These are phyloP conservation scores for Vigna nakashimae DNA, from an alignment of 306 rosid species.

Conservation along the genomic window DNA sequence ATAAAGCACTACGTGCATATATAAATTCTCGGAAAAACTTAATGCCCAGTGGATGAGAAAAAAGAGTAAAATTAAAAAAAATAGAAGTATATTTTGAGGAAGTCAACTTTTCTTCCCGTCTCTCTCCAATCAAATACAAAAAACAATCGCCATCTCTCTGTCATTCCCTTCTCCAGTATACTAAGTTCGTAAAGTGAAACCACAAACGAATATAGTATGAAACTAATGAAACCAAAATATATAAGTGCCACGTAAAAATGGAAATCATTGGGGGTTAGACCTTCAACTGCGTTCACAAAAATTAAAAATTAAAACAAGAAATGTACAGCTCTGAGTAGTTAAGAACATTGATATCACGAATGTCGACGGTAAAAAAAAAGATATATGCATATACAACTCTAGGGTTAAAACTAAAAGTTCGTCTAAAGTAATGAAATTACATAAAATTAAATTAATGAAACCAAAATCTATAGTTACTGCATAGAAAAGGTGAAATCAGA, in stretches of 20 bases:
- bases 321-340: conserved; percentile 10
- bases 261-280: too few relatives aligned
- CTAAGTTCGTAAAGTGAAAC: neutral
- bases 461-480: conserved; percentile 30
- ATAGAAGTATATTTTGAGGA: too few relatives aligned
- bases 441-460: conserved; percentile 12
- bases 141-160: too few relatives aligned
- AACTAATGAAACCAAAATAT: neutral
- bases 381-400: conserved; percentile 38
- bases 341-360: conserved; percentile 11
- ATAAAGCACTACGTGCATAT: neutral
- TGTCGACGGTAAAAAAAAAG: neutral
- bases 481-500: conserved; percentile 35
- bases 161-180: too few relatives aligned
- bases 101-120: too few relatives aligned
- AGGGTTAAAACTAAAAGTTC: conserved; percentile 26
- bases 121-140: too few relatives aligned
- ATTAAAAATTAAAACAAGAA: neutral
- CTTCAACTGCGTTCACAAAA: too few relatives aligned
- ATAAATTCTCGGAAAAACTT: neutral
- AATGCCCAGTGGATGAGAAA: neutral
- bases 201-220: neutral
- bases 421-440: conserved; percentile 8
- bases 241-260: neutral
- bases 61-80: too few relatives aligned